Percentiles rank a stretch among this genome's conserved stretches.
Evolutionary conservation across 345 rosid genomes (phyloP).

Genomic region (Moricandia moricandioides): DNA sequence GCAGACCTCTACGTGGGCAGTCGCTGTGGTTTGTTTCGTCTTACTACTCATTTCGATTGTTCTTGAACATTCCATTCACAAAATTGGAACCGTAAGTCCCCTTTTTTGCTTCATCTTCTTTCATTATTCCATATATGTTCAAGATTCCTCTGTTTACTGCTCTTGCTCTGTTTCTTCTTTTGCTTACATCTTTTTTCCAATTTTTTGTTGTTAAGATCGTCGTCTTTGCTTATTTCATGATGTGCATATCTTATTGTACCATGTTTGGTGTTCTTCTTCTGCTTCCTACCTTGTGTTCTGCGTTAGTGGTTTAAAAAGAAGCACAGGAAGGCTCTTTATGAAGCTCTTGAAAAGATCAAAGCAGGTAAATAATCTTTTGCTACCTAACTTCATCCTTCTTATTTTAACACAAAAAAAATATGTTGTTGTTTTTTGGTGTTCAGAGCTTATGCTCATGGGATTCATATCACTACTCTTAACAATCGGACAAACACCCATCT

Average conservation of each 20-base stretch:
- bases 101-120: not conserved
- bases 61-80: slow-evolving; percentile 57
- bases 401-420: too few species aligned
- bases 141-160: slow-evolving; percentile 38
- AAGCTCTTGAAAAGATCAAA: slow-evolving; percentile 79
- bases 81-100: slow-evolving; percentile 33
- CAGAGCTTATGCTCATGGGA: slow-evolving; percentile 78
- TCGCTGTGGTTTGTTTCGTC: slow-evolving; percentile 71
- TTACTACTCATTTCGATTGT: slow-evolving; percentile 51
- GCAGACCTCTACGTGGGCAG: slow-evolving; percentile 82
- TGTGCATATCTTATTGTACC: not conserved
- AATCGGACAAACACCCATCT: slow-evolving; percentile 50
- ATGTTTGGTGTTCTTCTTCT: not conserved
- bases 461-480: slow-evolving; percentile 73
- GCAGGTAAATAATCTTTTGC: slow-evolving; percentile 43
- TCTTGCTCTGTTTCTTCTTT: slow-evolving; percentile 38
- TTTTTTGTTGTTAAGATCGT: not conserved
- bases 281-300: not conserved
- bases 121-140: not conserved
- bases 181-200: not conserved
- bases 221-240: not conserved
- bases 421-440: not conserved
- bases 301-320: slow-evolving; percentile 50
- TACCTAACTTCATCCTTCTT: slow-evolving; percentile 7
- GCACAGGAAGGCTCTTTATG: slow-evolving; percentile 57